Conservation (phyloP, 495 filamentous ascomycete genomes). For the Aspergillus sclerotiicarbonarius region DNA sequence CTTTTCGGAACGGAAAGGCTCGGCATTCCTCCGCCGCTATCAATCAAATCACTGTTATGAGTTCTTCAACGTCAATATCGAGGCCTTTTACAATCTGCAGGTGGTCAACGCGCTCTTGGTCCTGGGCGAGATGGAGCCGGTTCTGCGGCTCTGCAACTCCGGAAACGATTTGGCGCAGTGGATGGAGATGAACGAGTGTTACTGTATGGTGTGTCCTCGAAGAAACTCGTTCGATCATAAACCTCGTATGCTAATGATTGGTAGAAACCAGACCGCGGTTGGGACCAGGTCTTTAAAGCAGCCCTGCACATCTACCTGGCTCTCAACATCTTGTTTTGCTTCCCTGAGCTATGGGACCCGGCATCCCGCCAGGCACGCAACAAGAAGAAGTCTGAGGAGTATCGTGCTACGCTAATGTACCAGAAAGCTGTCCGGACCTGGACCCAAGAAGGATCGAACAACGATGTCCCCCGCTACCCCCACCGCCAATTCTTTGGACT, state of each 20-base stretch:
- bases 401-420: slow-evolving; percentile 21
- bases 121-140: slow-evolving; percentile 23
- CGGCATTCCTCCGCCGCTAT: slow-evolving; percentile 14
- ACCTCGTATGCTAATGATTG: neutral
- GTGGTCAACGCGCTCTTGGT: slow-evolving; percentile 23
- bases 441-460: slow-evolving; percentile 11
- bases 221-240: neutral
- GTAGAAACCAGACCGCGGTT: slow-evolving; percentile 7
- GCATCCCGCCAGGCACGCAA: slow-evolving; percentile 4
- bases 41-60: neutral
- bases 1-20: slow-evolving; percentile 13
- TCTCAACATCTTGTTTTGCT: slow-evolving; percentile 19
- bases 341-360: slow-evolving; percentile 21
- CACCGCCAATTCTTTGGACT: too few relatives aligned
- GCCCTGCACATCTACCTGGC: slow-evolving; percentile 17
- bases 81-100: slow-evolving; percentile 22
- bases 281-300: slow-evolving; percentile 16
- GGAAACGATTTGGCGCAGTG: slow-evolving; percentile 8
- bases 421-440: slow-evolving; percentile 5
- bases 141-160: slow-evolving; percentile 20
- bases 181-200: slow-evolving; percentile 8
- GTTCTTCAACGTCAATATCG: slow-evolving; percentile 5
- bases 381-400: slow-evolving; percentile 11
- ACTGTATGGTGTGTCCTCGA: neutral
- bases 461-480: neutral